phyloP scores from a whole-genome alignment of 805 yeast genomes.

The Myxozyma neglecta region DNA sequence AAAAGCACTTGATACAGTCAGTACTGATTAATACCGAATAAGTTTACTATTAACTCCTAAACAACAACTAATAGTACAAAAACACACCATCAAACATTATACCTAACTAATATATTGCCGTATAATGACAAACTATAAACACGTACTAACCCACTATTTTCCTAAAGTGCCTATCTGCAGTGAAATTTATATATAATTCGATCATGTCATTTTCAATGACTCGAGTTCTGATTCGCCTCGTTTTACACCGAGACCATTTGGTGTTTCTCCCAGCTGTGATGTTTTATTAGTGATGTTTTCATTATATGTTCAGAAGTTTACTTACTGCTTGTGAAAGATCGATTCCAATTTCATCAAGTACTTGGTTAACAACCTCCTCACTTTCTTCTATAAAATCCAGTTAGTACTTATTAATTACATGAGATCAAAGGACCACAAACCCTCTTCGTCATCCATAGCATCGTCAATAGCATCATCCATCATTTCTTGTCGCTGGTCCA shows the following conservation, averaged over 20 bases:
- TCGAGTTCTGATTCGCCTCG: constrained; percentile 15
- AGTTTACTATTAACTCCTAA: no score
- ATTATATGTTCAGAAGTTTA: neutral
- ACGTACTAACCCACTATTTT: neutral
- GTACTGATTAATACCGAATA: no score
- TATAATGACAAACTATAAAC: neutral
- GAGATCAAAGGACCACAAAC: constrained; percentile 9
- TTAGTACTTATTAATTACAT: neutral
- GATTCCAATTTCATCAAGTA: constrained; percentile 93
- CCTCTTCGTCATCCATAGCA: constrained; percentile 87
- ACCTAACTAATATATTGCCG: neutral
- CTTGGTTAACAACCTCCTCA: constrained; percentile 62
- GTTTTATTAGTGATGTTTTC: neutral
- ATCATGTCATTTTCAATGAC: constrained; percentile 8
- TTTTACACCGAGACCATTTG: constrained; percentile 37
- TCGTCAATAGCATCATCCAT: constrained; percentile 98
- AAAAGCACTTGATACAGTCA: neutral
- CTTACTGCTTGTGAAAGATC: constrained; percentile 56
- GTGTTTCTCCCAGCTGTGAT: constrained; percentile 43
- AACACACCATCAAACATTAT: neutral
- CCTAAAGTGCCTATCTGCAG: neutral
- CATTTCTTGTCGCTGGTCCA: constrained; percentile 99
- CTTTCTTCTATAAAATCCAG: constrained; percentile 29
- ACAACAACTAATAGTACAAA: neutral
- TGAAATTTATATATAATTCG: neutral